Evolutionary conservation across 163 green algal species (phyloP), one percentile per base, ranked within the genome.

Genomic region (Volvox carteri): DNA sequence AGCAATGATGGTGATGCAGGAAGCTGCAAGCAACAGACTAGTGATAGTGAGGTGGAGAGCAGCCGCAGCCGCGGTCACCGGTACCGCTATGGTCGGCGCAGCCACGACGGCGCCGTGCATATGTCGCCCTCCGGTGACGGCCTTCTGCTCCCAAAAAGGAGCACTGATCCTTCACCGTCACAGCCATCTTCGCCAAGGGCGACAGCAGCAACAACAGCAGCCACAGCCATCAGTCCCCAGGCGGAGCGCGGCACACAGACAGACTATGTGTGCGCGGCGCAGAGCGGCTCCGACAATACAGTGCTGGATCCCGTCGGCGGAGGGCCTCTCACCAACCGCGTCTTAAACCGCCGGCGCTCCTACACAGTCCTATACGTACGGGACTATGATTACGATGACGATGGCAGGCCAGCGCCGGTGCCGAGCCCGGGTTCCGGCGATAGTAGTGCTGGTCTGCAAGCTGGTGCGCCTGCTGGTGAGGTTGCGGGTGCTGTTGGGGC

Each of bases 361-460:
- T 86, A 86, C 78, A 77, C 41, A 3, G 78, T 86, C 28, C 54
- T 86, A 41, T 77, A 86, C 42, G 78, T 86, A 4, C 56, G 48
- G 3, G 78, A 76, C 41, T 33, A 46, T 46, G 65, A 21, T 23
- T 11, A 16, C 30, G 65, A 46, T 12, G 30, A 46, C 35, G 30
- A 42, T 11, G 6, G 30, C 30, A 12, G 4, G 30, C 28, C n/a
- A 39, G 60, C 11, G 48, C 48, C 48, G 48, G 14, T 11, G 12
- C 48, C 48, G 14, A 14, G 48, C 48, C 48, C 48, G 14, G 14
- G 48, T 14, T 14, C 48, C 12, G 56, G 56, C 30, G 5, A 25
- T 9, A 35, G 46, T 4, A 2, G 12, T 7, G 73, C 11, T 65
- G 16, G n/a, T n/a, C n/a, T n/a, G n/a, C n/a, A n/a, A n/a, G n/a